Evolutionary conservation across 441 rosid species (phyloP).

Genomic region (Dalechampia spathulata): DNA sequence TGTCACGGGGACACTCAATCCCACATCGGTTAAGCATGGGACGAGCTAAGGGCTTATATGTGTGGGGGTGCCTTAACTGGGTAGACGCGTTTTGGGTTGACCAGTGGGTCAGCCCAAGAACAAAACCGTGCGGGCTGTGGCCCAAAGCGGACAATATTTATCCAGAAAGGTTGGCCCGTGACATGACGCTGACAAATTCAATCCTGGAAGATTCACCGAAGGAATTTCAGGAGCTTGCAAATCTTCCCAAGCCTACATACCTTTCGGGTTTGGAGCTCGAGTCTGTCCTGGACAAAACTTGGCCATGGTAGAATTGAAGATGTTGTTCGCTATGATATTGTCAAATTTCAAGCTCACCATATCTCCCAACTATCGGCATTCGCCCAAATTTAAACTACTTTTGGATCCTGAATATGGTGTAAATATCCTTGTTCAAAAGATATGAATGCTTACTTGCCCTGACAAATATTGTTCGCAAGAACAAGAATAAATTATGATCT

Average conservation of each 20-base stretch:
- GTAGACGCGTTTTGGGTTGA: no score
- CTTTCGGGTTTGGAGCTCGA: slow-evolving; percentile 16
- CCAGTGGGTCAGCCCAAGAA: no score
- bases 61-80: no score
- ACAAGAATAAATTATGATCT: no score
- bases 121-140: no score
- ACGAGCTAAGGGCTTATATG: no score
- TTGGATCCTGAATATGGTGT: slow-evolving; percentile 14
- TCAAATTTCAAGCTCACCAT: slow-evolving; percentile 12
- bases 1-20: no score
- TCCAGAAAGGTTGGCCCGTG: no score
- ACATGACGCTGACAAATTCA: slow-evolving; percentile 13
- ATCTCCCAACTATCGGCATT: slow-evolving; percentile 14
- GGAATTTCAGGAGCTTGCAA: slow-evolving; percentile 16
- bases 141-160: no score
- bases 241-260: slow-evolving; percentile 8
- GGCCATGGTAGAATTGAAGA: slow-evolving; percentile 7
- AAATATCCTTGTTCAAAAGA: slow-evolving; percentile 5
- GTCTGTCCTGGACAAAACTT: slow-evolving; percentile 18
- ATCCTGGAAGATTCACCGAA: slow-evolving; percentile 17
- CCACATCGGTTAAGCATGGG: no score
- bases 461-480: no score
- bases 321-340: slow-evolving; percentile 2
- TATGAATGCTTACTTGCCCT: no score
- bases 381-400: slow-evolving; percentile 7